Conservation (phyloP, 805 yeast species). For the Myxozyma kluyveri region DNA sequence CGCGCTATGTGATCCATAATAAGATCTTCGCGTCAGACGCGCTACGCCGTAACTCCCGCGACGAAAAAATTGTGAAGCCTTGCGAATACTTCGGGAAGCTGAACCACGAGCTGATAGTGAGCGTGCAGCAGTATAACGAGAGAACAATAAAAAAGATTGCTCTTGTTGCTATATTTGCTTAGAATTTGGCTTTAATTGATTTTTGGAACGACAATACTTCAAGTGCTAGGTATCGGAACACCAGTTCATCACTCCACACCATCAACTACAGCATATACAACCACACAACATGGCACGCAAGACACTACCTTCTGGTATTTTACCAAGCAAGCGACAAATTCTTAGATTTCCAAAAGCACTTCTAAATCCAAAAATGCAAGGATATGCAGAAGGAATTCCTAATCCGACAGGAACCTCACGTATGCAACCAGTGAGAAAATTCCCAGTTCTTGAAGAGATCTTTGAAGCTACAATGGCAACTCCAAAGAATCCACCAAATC, state of each 20-base stretch:
- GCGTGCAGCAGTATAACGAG: too few relatives aligned
- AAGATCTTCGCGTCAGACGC: too few relatives aligned
- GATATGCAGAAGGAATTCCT: slow-evolving; percentile 16
- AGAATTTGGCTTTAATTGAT: too few relatives aligned
- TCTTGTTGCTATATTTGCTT: too few relatives aligned
- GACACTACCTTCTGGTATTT: slow-evolving; percentile 5
- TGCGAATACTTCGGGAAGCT: too few relatives aligned
- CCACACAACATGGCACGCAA: background rate
- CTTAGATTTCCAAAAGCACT: slow-evolving; percentile 10
- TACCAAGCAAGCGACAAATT: slow-evolving; percentile 11
- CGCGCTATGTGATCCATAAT: too few relatives aligned
- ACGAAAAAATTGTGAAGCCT: too few relatives aligned
- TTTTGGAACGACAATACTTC: too few relatives aligned
- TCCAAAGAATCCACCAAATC: slow-evolving; percentile 2
- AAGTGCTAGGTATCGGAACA: background rate
- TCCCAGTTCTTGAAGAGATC: slow-evolving; percentile 11
- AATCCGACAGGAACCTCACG: slow-evolving; percentile 13
- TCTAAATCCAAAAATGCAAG: background rate
- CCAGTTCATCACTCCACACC: background rate
- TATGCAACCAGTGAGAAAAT: slow-evolving; percentile 3
- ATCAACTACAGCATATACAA: background rate
- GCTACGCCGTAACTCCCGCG: too few relatives aligned
- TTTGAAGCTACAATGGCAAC: slow-evolving; percentile 3
- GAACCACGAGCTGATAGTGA: too few relatives aligned
- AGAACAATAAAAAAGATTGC: too few relatives aligned